Evolutionary conservation across 2,329 filamentous ascomycete genomes (phyloP).

Genomic region (Xylaria multiplex): DNA sequence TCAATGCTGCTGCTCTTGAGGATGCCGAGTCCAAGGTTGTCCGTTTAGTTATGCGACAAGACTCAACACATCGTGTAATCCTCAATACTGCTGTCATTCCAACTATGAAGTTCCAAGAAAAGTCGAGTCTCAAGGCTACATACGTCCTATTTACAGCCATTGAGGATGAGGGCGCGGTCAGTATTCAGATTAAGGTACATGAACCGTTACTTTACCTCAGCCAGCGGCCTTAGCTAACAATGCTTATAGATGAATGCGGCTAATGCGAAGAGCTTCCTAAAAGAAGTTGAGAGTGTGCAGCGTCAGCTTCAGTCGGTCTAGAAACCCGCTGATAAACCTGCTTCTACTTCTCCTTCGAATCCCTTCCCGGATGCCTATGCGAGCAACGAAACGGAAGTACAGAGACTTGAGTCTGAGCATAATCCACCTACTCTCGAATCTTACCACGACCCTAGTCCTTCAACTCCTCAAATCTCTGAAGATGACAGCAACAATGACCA

Average conservation of each 20-base stretch:
- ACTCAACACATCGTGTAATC: slow-evolving; percentile 86
- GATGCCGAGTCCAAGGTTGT: slow-evolving; percentile 64
- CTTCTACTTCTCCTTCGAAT: slow-evolving; percentile 11
- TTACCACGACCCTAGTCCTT: slow-evolving; percentile 1
- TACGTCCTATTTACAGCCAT: slow-evolving; percentile 74
- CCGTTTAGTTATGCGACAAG: slow-evolving; percentile 89
- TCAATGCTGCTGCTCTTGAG: slow-evolving; percentile 64
- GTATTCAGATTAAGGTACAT: slow-evolving; percentile 69
- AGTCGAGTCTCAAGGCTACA: slow-evolving; percentile 76
- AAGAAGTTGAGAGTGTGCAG: slow-evolving; percentile 61
- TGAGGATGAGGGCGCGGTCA: slow-evolving; percentile 66
- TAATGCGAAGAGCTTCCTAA: slow-evolving; percentile 63
- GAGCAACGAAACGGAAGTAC: background rate
- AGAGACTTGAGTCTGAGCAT: background rate
- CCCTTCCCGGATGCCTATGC: slow-evolving; percentile 1
- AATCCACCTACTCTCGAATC: background rate
- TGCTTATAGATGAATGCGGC: slow-evolving; percentile 60
- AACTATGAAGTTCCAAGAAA: slow-evolving; percentile 81
- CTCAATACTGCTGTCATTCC: slow-evolving; percentile 85
- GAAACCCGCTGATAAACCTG: slow-evolving; percentile 36
- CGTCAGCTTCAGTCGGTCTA: slow-evolving; percentile 58
- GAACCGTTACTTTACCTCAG: background rate
- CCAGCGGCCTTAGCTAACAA: background rate
- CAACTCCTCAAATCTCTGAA: slow-evolving; percentile 5
- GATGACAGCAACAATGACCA: background rate